phyloP scores from a whole-genome alignment of 257 asterid genomes.

The Verbena officinalis region DNA sequence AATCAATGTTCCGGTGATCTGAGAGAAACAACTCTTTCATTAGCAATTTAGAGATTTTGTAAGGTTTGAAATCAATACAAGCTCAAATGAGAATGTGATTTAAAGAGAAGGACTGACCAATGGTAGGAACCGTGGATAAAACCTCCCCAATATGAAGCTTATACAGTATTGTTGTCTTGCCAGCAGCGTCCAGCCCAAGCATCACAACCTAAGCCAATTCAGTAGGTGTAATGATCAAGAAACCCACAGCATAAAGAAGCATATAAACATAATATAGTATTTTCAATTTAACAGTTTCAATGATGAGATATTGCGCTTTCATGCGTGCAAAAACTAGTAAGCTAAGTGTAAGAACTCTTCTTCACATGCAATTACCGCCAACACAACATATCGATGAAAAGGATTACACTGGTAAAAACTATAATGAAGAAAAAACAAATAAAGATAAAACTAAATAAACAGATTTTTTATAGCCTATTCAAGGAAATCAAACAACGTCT shows the following conservation, averaged over 20 bases:
- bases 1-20: background rate
- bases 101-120: conserved; percentile 57
- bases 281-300: background rate
- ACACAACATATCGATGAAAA: background rate
- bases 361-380: conserved; percentile 1
- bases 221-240: background rate
- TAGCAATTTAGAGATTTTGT: conserved; percentile 6
- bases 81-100: background rate
- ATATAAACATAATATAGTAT: conserved; percentile 15
- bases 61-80: conserved; percentile 20
- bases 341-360: conserved; percentile 16
- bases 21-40: conserved; percentile 9
- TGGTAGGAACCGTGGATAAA: conserved; percentile 97
- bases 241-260: conserved; percentile 15
- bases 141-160: conserved; percentile 99
- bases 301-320: background rate
- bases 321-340: conserved; percentile 16
- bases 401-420: background rate
- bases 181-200: conserved; percentile 99
- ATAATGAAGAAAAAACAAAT: conserved; percentile 15
- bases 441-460: background rate
- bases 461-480: background rate
- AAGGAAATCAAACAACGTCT: background rate
- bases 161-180: conserved; percentile 95
- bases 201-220: conserved; percentile 75